Percentiles rank a stretch among this genome's conserved stretches.
phyloP scores from a whole-genome alignment of 306 rosid genomes.

The Medicago arabica region DNA sequence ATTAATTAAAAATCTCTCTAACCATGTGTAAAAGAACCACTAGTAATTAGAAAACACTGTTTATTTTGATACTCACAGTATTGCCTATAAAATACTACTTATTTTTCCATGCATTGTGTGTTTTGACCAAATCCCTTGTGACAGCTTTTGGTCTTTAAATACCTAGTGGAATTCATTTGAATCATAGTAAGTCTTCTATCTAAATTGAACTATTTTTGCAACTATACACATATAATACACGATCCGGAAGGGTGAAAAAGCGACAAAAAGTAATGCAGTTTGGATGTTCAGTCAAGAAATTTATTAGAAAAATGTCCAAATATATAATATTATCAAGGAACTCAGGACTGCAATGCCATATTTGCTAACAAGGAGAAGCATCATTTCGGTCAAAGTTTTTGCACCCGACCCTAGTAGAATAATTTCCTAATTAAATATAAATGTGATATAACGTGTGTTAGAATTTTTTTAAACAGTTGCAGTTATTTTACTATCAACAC shows the following conservation, averaged over 20 bases:
- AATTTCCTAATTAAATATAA: neutral
- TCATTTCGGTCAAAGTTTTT: neutral
- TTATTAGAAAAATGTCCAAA: neutral
- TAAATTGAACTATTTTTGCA: neutral
- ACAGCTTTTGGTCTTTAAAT: conserved; percentile 21
- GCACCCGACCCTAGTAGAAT: neutral
- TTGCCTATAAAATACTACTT: too few relatives aligned
- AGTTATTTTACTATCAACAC: conserved; percentile 1
- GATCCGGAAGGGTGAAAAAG: neutral
- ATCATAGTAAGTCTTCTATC: conserved; percentile 2
- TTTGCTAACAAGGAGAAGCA: neutral
- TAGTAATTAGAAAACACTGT: conserved; percentile 1
- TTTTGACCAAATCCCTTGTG: conserved; percentile 29
- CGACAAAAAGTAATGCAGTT: conserved; percentile 6
- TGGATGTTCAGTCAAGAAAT: neutral
- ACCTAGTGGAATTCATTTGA: conserved; percentile 3
- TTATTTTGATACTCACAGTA: neutral
- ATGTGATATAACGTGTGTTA: neutral
- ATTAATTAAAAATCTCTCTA: neutral
- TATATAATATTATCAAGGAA: neutral
- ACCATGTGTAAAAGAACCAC: conserved; percentile 1
- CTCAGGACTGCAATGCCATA: neutral
- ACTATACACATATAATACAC: neutral
- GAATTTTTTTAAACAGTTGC: neutral
- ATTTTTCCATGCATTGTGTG: conserved; percentile 17